phyloP scores from a whole-genome alignment of 176 grass and related monocot genomes.

The Cymbopogon citratus region DNA sequence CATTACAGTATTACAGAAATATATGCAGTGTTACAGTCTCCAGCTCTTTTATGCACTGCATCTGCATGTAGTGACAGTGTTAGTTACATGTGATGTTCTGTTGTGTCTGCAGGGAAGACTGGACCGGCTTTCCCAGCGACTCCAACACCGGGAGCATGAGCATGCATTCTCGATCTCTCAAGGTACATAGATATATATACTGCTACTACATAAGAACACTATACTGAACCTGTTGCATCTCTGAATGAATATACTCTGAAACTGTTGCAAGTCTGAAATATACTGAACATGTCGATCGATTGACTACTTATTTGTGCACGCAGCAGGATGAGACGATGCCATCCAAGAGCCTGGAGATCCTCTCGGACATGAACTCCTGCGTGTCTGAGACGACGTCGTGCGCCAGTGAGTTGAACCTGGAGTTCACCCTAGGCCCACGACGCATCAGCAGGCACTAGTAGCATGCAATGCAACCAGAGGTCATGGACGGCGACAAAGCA shows the following conservation, averaged over 20 bases:
- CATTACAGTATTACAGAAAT: neutral
- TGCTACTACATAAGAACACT: neutral
- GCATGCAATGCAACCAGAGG: no score
- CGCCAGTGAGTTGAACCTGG: constrained; percentile 48
- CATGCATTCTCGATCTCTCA: constrained; percentile 40
- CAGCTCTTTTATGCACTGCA: neutral
- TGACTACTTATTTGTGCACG: neutral
- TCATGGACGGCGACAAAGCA: neutral
- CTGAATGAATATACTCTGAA: neutral
- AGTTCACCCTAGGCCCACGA: constrained; percentile 55
- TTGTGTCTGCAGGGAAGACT: constrained; percentile 36
- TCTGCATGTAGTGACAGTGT: neutral
- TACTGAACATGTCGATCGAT: neutral
- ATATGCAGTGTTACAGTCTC: neutral
- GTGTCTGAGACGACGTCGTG: constrained; percentile 53
- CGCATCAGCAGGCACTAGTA: neutral
- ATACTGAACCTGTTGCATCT: neutral
- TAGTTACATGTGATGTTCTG: neutral
- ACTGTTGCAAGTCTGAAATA: neutral
- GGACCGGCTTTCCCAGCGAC: constrained; percentile 35
- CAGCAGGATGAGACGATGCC: neutral
- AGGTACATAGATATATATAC: constrained; percentile 23
- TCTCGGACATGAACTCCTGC: constrained; percentile 64
- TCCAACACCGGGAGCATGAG: constrained; percentile 39
- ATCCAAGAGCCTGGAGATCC: constrained; percentile 54